phyloP scores from a whole-genome alignment of 495 filamentous ascomycete genomes.

The Jackrogersella multiformis region DNA sequence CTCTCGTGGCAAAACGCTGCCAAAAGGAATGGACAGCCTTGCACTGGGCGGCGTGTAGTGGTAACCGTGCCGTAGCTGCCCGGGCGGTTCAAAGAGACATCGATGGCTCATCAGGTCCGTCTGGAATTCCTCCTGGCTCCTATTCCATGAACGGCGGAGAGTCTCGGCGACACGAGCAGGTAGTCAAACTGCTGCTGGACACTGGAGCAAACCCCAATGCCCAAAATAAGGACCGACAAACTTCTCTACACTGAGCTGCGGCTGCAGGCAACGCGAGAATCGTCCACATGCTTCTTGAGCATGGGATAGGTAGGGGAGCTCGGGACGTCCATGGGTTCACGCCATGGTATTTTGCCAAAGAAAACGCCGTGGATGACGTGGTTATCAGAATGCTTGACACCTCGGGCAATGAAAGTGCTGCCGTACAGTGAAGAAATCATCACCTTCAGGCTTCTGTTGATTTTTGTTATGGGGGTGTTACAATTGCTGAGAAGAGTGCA shows the following conservation, averaged over 20 bases:
- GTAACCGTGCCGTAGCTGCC: background rate
- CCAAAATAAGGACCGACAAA: background rate
- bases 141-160: background rate
- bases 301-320: background rate
- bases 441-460: too few species aligned
- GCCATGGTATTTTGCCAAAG: background rate
- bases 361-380: background rate
- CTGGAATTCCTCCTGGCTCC: background rate
- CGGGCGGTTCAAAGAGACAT: background rate
- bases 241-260: background rate
- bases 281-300: background rate
- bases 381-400: background rate
- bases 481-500: too few species aligned
- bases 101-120: background rate
- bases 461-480: too few species aligned
- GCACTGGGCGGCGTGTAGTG: background rate
- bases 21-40: background rate
- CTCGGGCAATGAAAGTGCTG: background rate
- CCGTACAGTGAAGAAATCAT: too few species aligned
- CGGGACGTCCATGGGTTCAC: background rate
- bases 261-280: background rate
- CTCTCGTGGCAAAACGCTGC: background rate
- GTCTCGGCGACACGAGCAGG: background rate
- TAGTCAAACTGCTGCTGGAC: background rate
- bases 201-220: background rate